These are phyloP conservation scores for Lachnellula subtilissima DNA, from an alignment of 2,329 filamentous ascomycete species.

Conservation along the genomic window DNA sequence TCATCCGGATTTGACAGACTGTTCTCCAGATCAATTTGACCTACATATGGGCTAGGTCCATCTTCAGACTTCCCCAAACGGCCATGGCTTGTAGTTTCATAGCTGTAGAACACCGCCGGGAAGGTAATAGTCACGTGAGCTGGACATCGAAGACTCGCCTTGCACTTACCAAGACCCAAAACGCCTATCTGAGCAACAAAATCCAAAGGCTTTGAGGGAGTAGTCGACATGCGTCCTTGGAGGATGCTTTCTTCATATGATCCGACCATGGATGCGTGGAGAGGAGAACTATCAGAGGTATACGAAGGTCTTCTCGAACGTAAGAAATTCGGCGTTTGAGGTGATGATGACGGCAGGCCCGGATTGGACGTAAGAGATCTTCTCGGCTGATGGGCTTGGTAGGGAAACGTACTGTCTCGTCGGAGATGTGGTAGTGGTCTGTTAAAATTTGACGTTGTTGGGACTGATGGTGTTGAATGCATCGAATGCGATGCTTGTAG, in stretches of 20 bases:
- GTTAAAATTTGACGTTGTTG: constrained; percentile 37
- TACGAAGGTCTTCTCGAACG: constrained; percentile 65
- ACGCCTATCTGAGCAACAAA: constrained; percentile 96
- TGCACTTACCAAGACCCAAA: constrained; percentile 83
- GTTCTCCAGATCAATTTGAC: constrained; percentile 85
- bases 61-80: constrained; percentile 62
- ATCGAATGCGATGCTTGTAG: constrained; percentile 58
- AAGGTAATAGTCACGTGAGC: constrained; percentile 87
- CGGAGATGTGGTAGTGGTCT: constrained; percentile 43
- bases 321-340: constrained; percentile 47
- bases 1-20: constrained; percentile 54
- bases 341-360: constrained; percentile 38
- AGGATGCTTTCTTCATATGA: constrained; percentile 98
- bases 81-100: constrained; percentile 62
- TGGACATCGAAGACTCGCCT: constrained; percentile 76
- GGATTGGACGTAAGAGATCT: constrained; percentile 64
- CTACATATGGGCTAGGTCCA: constrained; percentile 92
- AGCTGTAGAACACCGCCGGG: constrained; percentile 94
- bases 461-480: constrained; percentile 36
- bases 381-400: constrained; percentile 74
- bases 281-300: constrained; percentile 66
- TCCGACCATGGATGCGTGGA: constrained; percentile 92
- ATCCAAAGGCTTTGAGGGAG: constrained; percentile 83
- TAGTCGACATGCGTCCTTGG: constrained; percentile 92
- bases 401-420: constrained; percentile 61